These are phyloP conservation scores for Copromyces sp. DNA, from an alignment of 495 filamentous ascomycete genomes.

Conservation along the genomic window DNA sequence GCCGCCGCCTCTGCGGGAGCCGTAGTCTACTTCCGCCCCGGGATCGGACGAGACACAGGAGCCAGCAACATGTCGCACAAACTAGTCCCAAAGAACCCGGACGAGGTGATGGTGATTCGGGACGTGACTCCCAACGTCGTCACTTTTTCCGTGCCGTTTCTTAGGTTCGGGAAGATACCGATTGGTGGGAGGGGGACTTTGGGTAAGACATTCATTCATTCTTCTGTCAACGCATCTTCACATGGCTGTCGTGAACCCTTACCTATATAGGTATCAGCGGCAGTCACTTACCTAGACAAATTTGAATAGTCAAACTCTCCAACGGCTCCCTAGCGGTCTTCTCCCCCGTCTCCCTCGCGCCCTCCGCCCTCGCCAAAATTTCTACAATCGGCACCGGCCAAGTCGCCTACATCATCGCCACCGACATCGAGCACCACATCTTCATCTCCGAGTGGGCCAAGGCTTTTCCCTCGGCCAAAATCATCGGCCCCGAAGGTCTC, in stretches of 20 bases:
- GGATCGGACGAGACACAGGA: background rate
- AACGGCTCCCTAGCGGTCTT: conserved; percentile 78
- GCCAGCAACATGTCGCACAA: conserved; percentile 32
- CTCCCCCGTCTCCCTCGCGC: conserved; percentile 76
- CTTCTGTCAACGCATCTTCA: background rate
- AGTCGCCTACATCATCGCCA: conserved; percentile 75
- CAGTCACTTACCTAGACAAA: no score
- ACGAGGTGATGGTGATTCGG: conserved; percentile 79
- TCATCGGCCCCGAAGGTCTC: conserved; percentile 79
- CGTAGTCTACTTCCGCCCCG: background rate
- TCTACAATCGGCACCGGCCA: conserved; percentile 49
- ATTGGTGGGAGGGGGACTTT: conserved; percentile 82
- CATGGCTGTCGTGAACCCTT: no score
- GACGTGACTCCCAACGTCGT: conserved; percentile 67
- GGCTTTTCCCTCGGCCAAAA: conserved; percentile 63
- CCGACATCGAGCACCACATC: conserved; percentile 89
- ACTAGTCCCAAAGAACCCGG: conserved; percentile 50
- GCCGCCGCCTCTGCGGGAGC: background rate
- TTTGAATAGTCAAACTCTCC: conserved; percentile 54
- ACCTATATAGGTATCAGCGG: no score
- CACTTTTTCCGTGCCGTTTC: conserved; percentile 77
- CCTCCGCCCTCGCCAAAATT: conserved; percentile 60
- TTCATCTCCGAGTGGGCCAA: conserved; percentile 74
- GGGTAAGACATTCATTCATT: conserved; percentile 39
- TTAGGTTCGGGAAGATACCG: conserved; percentile 67